Percentiles rank a stretch among this genome's conserved stretches.
Conservation (phyloP, 176 grass and related monocot genomes). For the Aechmea fasciata region DNA sequence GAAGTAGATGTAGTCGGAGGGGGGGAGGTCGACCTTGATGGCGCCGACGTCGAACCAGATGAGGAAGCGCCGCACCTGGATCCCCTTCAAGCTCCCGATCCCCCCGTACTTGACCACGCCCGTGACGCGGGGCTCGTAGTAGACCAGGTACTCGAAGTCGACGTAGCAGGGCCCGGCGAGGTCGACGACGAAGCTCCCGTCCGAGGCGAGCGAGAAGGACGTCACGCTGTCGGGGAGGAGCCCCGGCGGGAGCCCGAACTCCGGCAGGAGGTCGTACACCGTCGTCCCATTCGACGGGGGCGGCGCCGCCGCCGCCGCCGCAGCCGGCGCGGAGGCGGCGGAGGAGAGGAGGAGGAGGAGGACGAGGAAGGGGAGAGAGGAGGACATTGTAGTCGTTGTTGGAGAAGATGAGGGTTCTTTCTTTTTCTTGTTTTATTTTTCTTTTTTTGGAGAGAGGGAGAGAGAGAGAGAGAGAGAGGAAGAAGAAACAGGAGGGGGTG, state of each 20-base stretch:
- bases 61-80: constrained; percentile 25
- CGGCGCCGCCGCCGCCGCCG: not conserved
- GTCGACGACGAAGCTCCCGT: constrained; percentile 20
- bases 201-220: constrained; percentile 14
- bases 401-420: not conserved
- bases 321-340: not conserved
- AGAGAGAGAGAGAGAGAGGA: too few species aligned
- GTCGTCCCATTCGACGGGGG: constrained; percentile 18
- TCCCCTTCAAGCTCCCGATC: constrained; percentile 18
- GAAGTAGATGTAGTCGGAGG: constrained; percentile 24
- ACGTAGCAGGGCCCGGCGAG: constrained; percentile 24
- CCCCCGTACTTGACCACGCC: constrained; percentile 21
- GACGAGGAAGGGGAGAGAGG: not conserved
- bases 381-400: not conserved
- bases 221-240: constrained; percentile 25
- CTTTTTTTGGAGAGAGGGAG: too few species aligned
- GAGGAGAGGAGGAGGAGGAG: not conserved
- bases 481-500: too few species aligned
- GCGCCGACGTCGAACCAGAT: constrained; percentile 21
- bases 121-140: constrained; percentile 14
- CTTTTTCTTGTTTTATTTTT: not conserved
- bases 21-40: constrained; percentile 33
- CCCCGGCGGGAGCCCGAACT: constrained; percentile 24
- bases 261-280: constrained; percentile 16
- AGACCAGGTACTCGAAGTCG: constrained; percentile 28